Evolutionary conservation across 768 basidiomycete species (phyloP), one percentile per base, ranked within the genome.

Genomic region (Cantharellus cinnabarinus): DNA sequence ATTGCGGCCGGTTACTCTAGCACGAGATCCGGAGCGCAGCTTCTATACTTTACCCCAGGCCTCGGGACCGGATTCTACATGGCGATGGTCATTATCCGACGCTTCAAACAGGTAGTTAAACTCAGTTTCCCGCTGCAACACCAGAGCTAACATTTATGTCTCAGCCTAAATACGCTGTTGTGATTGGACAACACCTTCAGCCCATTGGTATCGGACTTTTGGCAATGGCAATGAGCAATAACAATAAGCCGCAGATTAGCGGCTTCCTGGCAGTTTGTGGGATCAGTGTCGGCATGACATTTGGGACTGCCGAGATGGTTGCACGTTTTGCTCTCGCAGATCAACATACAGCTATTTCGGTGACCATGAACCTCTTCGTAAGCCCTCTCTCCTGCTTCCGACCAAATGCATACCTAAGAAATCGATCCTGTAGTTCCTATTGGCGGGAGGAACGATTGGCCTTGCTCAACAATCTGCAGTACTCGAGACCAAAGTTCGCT

Each of bases 1-100:
- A 64, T 66, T 64, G 76, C 75, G n/a, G 66, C 67, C 37, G 74
- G 73, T 3, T 64, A 70, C 39, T 67, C 71, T 5, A 65, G 75
- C n/a, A 65, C 67, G 29, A 65, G 70, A 50, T 69, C 74, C 29
- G 77, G 76, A 41, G 67, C 72, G 37, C 76, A 78, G 63, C 61
- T 78, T n/a, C 64, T 78, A n/a, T 77, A 72, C 64, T 76, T 78
- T 59, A 69, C 75, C 1, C 77, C 77, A 5, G 76, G 77, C 48
- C 75, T 57, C 42, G 56, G 56, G 7, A 42, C 39, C 2, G 76
- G 76, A 2, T 62, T 69, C 3, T 42, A 72, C 2, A 39, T 70
- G 2, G 62, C 72, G 1, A 71, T 76, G 29, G 60, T 57, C 35
- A 14, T 74, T 10, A 65, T 77, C 62, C 72, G 66, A 54, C 7